Conservation (phyloP, 331 rosid species). For the Malus hybrid region DNA sequence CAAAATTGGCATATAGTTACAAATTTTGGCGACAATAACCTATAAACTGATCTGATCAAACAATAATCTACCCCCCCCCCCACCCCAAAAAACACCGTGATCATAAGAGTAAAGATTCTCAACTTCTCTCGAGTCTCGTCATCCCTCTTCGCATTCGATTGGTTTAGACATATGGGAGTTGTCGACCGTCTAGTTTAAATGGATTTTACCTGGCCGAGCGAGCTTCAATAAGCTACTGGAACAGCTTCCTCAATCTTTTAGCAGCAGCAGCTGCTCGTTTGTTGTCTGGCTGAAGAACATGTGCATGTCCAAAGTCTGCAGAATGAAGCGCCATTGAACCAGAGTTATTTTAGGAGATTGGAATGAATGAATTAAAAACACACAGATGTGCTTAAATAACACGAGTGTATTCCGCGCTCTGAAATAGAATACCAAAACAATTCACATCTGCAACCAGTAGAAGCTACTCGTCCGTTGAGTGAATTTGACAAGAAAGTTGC, state of each 20-base stretch:
- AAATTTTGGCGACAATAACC: slow-evolving; percentile 2
- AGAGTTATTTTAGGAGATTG: background rate
- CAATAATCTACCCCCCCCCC: slow-evolving; percentile 1
- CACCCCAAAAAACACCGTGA: slow-evolving; percentile 9
- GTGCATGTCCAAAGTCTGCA: slow-evolving; percentile 81
- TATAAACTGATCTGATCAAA: background rate
- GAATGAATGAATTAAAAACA: background rate
- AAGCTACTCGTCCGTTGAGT: too few species aligned
- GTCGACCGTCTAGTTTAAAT: background rate
- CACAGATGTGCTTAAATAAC: background rate
- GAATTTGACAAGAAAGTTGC: too few species aligned
- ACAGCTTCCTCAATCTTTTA: slow-evolving; percentile 70
- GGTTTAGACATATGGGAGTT: background rate
- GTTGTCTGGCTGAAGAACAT: slow-evolving; percentile 95
- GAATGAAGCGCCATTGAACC: slow-evolving; percentile 5
- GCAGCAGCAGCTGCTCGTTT: slow-evolving; percentile 79
- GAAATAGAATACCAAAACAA: background rate
- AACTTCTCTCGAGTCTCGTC: slow-evolving; percentile 19
- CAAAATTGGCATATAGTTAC: slow-evolving; percentile 45
- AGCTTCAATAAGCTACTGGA: slow-evolving; percentile 32
- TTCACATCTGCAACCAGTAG: background rate
- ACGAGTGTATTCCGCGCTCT: background rate
- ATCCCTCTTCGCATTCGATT: slow-evolving; percentile 1
- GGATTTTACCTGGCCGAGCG: background rate
- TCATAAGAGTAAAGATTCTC: background rate